Evolutionary conservation across 192 early-diverging fungal species (phyloP).

Genomic region (Coemansia sp.): DNA sequence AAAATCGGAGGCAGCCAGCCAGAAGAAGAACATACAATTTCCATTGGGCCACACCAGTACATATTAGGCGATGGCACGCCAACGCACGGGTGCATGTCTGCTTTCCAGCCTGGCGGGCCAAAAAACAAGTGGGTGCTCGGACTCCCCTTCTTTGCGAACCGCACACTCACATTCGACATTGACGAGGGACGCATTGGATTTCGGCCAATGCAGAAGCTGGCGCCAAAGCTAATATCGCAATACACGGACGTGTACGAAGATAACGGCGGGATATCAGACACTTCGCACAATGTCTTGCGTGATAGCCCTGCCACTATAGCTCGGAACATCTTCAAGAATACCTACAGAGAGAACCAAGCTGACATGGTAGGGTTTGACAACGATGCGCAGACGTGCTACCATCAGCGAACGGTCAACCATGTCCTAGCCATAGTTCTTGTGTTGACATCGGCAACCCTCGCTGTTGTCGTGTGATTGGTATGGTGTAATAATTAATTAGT

Average conservation of each 20-base stretch:
- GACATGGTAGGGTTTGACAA: neutral
- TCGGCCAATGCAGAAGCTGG: conserved; percentile 5
- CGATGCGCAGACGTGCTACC: neutral
- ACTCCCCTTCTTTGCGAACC: conserved; percentile 46
- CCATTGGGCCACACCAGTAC: conserved; percentile 37
- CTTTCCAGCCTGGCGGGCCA: conserved; percentile 46
- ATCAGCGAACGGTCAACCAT: neutral
- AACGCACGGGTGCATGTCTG: conserved; percentile 49
- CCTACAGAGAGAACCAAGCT: neutral
- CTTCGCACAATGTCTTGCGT: neutral
- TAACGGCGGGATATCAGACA: neutral
- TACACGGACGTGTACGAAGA: neutral
- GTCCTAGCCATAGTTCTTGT: neutral
- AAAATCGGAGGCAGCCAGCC: conserved; percentile 9
- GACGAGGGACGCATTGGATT: conserved; percentile 46
- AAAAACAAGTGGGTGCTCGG: conserved; percentile 50
- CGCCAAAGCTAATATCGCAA: neutral
- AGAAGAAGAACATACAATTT: conserved; percentile 3
- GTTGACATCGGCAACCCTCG: neutral
- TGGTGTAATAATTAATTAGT: too few species aligned
- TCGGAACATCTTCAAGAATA: conserved; percentile 3
- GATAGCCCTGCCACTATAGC: neutral
- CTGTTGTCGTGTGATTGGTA: too few species aligned
- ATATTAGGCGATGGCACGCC: conserved; percentile 39
- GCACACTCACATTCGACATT: conserved; percentile 42